A percentile compares a stretch with the other conserved stretches of the same genome.
Evolutionary conservation across 2,329 filamentous ascomycete species (phyloP).

Genomic region (Pseudogymnoascus sp.): DNA sequence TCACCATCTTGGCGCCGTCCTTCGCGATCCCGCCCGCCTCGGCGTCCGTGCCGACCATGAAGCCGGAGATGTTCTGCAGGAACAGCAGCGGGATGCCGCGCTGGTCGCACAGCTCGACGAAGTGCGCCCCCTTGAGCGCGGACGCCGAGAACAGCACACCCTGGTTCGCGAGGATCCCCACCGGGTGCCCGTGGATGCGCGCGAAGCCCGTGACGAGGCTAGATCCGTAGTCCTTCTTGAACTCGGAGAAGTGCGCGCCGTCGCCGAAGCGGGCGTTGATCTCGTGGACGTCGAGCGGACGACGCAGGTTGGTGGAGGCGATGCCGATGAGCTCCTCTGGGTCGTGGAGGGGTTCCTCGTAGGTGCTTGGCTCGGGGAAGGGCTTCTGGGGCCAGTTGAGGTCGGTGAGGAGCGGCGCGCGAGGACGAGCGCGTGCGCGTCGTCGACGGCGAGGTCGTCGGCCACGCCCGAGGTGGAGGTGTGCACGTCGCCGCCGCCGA

Average conservation of each 20-base stretch:
- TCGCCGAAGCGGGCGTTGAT: slow-evolving; percentile 91
- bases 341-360: slow-evolving; percentile 73
- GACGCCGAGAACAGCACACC: slow-evolving; percentile 84
- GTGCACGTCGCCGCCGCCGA: slow-evolving; percentile 94
- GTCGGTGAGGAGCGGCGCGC: slow-evolving; percentile 78
- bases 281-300: slow-evolving; percentile 78
- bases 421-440: slow-evolving; percentile 83
- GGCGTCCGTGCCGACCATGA: no score
- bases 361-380: slow-evolving; percentile 38
- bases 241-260: slow-evolving; percentile 83
- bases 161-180: no score
- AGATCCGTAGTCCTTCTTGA: slow-evolving; percentile 84
- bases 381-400: slow-evolving; percentile 71
- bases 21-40: slow-evolving; percentile 98
- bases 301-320: slow-evolving; percentile 81
- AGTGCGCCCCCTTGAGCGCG: slow-evolving; percentile 89
- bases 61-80: slow-evolving; percentile 93
- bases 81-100: slow-evolving; percentile 86
- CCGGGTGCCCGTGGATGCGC: slow-evolving; percentile 78
- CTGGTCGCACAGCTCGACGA: slow-evolving; percentile 90
- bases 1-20: slow-evolving; percentile 94
- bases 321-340: slow-evolving; percentile 78
- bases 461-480: slow-evolving; percentile 87
- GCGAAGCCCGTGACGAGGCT: slow-evolving; percentile 92
- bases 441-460: slow-evolving; percentile 90